phyloP scores from a whole-genome alignment of 2,329 filamentous ascomycete genomes.

The Ophiostoma australiae region DNA sequence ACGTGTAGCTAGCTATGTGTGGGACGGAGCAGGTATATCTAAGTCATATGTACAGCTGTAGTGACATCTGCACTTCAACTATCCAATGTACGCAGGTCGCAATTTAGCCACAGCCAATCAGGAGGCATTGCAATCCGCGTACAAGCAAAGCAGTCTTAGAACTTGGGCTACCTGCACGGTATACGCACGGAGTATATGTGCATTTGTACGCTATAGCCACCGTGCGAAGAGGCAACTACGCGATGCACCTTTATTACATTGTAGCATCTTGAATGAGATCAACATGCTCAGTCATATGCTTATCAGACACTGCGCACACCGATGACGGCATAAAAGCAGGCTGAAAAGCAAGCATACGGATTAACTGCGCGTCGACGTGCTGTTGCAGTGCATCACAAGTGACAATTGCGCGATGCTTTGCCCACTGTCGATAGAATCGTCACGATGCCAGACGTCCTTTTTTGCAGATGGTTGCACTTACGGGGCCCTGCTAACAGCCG shows the following conservation, averaged over 20 bases:
- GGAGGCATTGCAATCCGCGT: background rate
- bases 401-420: background rate
- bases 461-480: background rate
- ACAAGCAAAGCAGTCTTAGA: background rate
- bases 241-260: background rate
- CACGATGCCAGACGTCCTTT: background rate
- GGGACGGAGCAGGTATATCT: background rate
- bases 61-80: background rate
- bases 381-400: background rate
- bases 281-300: background rate
- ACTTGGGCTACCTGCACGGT: background rate
- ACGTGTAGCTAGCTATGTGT: background rate
- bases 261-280: background rate
- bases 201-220: background rate
- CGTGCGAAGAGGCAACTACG: background rate
- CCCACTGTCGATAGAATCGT: background rate
- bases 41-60: background rate
- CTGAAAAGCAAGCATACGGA: background rate
- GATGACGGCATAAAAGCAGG: conserved; percentile 3
- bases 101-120: conserved; percentile 37
- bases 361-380: background rate
- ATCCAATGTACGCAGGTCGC: conserved; percentile 28
- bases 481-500: background rate
- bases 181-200: background rate
- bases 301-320: background rate